Base-by-base conservation (phyloP, 306 rosid species). In the Oxytropis ochrocephala region DNA sequence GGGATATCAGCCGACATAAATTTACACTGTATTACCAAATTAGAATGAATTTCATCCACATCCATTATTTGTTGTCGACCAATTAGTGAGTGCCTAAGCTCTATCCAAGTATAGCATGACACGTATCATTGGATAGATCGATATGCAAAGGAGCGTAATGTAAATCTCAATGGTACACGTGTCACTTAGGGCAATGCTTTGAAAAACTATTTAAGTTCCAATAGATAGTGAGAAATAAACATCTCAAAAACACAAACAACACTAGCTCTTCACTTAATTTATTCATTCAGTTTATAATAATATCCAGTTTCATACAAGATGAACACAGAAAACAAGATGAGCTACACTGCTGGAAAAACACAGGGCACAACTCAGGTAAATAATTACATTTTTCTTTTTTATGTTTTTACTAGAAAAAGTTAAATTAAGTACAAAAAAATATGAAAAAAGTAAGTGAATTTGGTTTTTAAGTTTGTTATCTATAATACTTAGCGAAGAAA, bases 341-440 rank as follows among this genome's bases (percentile, higher is more conserved):
- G 77, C 79, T 82, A 75, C 71, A 33, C 79, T 6, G 90, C 78
- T 17, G 94, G 90, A 7, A 81, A 79, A 77, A 81, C 94, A 81
- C 69, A 85, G 72, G 88, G 90, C 69, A 85, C 78, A 74, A 38
- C 86, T 38, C 49, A 88, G 86, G 93, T 85, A 2, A 43, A 27
- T 38, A 38, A 38, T 38, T 12, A 6, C 5, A 16, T n/a, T 14
- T 5, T n/a, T 24, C 7, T 30, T 12, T 12, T 1, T 5, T 10
- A 10, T 0, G 1, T 21, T 11, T 39, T 24, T 17, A 32, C 36
- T 32, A 32, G 5, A 2, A 32, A 32, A 32, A 32, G 36, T 32
- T 4, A 0, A 32, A 32, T 32, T 32, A 32, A 1, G 33, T 1
- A 6, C 1, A 30, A 3, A 30, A 5, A 30, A 30, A 30, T 30